Evolutionary conservation across 176 grass and related monocot genomes (phyloP).

Genomic region (Poa pratensis): DNA sequence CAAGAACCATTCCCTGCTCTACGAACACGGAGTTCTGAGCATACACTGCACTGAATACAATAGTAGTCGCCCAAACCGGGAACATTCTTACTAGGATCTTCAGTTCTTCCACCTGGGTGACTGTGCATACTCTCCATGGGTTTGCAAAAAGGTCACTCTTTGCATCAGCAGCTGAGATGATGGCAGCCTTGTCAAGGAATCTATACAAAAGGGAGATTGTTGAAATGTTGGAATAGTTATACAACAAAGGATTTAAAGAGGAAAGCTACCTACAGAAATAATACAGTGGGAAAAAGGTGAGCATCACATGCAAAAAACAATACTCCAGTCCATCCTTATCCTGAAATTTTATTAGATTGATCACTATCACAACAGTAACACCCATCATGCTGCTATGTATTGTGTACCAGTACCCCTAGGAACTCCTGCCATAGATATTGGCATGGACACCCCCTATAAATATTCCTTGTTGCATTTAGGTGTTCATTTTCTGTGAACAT

Average conservation of each 20-base stretch:
- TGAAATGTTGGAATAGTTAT: constrained; percentile 3
- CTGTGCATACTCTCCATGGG: constrained; percentile 82
- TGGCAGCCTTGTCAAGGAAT: constrained; percentile 92
- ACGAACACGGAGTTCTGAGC: constrained; percentile 86
- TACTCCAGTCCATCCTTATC: background rate
- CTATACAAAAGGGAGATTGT: constrained; percentile 36
- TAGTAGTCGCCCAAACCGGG: constrained; percentile 85
- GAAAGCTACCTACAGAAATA: background rate
- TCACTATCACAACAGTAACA: background rate
- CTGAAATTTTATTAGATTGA: background rate
- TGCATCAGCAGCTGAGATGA: constrained; percentile 55
- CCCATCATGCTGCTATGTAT: background rate
- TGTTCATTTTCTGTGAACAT: constrained; percentile 5
- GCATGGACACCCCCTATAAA: background rate
- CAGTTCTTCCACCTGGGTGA: constrained; percentile 96
- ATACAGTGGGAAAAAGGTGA: background rate
- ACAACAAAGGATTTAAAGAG: background rate
- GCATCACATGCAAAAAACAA: background rate
- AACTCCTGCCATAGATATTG: background rate
- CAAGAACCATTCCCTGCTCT: constrained; percentile 94
- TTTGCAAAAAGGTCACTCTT: constrained; percentile 48
- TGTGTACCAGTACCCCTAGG: background rate
- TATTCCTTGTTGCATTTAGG: constrained; percentile 11
- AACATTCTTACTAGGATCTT: constrained; percentile 85
- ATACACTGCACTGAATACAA: constrained; percentile 79